A percentile compares a stretch with the other conserved stretches of the same genome.
phyloP scores from a whole-genome alignment of 108 stramenopile genomes.

The Cafeteria roenbergensis region DNA sequence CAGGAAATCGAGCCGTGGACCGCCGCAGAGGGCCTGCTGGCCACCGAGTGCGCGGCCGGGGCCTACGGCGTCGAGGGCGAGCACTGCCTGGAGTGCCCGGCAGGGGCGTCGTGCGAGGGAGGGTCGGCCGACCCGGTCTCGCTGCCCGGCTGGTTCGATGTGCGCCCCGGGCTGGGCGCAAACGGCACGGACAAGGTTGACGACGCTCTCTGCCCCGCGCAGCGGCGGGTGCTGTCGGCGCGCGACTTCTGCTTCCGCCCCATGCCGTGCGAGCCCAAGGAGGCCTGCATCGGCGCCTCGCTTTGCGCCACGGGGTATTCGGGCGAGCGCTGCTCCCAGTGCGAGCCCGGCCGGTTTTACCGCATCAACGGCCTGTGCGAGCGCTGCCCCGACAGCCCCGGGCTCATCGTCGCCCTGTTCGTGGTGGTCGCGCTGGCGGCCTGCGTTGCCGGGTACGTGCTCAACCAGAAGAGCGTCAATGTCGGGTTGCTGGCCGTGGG shows the following conservation, averaged over 20 bases:
- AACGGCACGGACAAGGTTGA: neutral
- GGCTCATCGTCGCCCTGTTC: slow-evolving; percentile 20
- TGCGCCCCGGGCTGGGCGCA: neutral
- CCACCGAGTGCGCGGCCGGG: slow-evolving; percentile 1
- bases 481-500: slow-evolving; percentile 19
- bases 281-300: slow-evolving; percentile 26
- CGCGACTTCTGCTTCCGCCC: slow-evolving; percentile 4
- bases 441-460: slow-evolving; percentile 13
- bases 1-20: neutral
- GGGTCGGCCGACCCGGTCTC: neutral
- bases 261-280: slow-evolving; percentile 15
- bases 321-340: slow-evolving; percentile 20
- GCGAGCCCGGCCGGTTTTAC: slow-evolving; percentile 17
- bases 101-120: neutral
- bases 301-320: slow-evolving; percentile 21
- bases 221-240: neutral
- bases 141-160: neutral
- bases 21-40: neutral
- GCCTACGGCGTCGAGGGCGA: slow-evolving; percentile 14
- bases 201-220: neutral
- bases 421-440: slow-evolving; percentile 6
- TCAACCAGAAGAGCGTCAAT: slow-evolving; percentile 24
- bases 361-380: slow-evolving; percentile 20
- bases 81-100: slow-evolving; percentile 11
- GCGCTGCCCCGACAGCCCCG: slow-evolving; percentile 23